Evolutionary conservation across 176 grass and related monocot genomes (phyloP).

Genomic region (Bonia amplexicaulis): DNA sequence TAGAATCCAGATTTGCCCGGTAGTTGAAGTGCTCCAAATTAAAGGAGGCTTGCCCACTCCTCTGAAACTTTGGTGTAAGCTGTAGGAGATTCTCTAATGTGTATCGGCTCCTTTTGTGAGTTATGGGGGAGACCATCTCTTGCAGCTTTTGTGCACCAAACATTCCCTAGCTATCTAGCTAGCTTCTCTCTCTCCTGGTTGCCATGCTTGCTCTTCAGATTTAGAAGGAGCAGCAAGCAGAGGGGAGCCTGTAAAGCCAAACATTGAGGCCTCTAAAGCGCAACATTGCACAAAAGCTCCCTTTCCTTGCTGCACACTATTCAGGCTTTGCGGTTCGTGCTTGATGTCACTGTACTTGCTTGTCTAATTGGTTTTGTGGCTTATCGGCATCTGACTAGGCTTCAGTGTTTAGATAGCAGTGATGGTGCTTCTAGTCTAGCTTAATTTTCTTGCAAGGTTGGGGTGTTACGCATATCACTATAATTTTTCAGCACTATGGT

Average conservation of each 20-base stretch:
- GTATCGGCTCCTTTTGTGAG: not conserved
- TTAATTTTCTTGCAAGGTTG: not conserved
- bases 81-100: conserved; percentile 12
- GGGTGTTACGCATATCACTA: not conserved
- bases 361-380: not conserved
- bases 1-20: not conserved
- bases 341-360: conserved; percentile 6
- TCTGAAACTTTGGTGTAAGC: not conserved
- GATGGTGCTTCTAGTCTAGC: not conserved
- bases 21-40: conserved; percentile 33
- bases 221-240: not conserved
- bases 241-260: conserved; percentile 30
- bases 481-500: not conserved
- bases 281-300: not conserved
- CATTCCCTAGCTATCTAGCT: not conserved
- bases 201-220: not conserved
- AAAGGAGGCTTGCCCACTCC: conserved; percentile 25
- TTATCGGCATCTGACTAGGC: not conserved
- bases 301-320: conserved; percentile 8
- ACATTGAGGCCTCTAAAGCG: not conserved
- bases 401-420: not conserved
- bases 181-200: not conserved
- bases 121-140: conserved; percentile 15
- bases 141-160: conserved; percentile 25
- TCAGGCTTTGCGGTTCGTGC: not conserved